Percentiles rank a stretch among this genome's conserved stretches.
These are phyloP conservation scores for Monilinia fructicola DNA, from an alignment of 2,329 filamentous ascomycete genomes.

Conservation along the genomic window DNA sequence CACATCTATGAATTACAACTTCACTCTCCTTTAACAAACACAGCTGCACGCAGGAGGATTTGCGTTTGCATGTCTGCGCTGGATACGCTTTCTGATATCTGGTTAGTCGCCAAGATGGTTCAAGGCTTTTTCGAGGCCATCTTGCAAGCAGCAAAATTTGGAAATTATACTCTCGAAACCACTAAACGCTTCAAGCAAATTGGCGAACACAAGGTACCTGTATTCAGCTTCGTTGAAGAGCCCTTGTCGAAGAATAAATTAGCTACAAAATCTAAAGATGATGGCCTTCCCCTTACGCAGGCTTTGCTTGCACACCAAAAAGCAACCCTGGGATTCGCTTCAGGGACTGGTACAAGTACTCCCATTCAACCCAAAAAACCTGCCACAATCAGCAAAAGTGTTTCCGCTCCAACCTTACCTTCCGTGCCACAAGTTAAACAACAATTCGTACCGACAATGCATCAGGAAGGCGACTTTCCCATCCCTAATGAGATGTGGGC, in stretches of 20 bases:
- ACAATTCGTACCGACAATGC: background rate
- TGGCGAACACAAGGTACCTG: background rate
- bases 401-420: background rate
- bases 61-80: conserved; percentile 88
- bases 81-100: conserved; percentile 90
- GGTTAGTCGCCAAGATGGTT: conserved; percentile 97
- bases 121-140: conserved; percentile 95
- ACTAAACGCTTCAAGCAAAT: background rate
- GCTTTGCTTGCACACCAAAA: conserved; percentile 10
- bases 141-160: conserved; percentile 44
- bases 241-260: background rate
- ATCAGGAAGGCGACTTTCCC: background rate
- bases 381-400: background rate
- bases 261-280: background rate
- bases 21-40: conserved; percentile 80
- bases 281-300: background rate
- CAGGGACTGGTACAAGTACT: background rate
- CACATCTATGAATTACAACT: conserved; percentile 98
- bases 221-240: background rate
- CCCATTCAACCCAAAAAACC: background rate
- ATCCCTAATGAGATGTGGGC: background rate
- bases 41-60: conserved; percentile 81
- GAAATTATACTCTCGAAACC: conserved; percentile 1
- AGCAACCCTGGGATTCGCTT: background rate
- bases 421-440: background rate